A percentile compares a stretch with the other conserved stretches of the same genome.
Evolutionary conservation across 2,329 filamentous ascomycete species (phyloP).

Genomic region (Neofusicoccum parvum): DNA sequence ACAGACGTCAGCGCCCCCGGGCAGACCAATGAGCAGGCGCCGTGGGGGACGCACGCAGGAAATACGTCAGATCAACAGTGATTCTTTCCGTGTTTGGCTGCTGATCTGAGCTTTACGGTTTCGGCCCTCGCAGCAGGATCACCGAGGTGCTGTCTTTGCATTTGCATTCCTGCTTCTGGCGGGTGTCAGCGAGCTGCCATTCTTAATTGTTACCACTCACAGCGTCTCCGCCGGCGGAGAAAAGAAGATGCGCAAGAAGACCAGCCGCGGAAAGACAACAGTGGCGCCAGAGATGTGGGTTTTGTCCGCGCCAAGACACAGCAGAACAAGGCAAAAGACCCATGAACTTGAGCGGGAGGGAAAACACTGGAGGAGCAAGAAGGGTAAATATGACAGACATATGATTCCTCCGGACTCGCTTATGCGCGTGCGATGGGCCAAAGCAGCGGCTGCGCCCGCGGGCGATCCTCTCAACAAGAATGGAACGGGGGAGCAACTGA

Average conservation of each 20-base stretch:
- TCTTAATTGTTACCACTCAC: background rate
- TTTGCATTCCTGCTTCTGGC: background rate
- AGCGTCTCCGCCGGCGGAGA: background rate
- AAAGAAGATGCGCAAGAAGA: background rate
- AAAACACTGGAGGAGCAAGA: background rate
- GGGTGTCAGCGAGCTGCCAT: no score
- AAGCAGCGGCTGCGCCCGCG: background rate
- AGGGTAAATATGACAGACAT: no score
- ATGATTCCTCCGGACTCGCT: background rate
- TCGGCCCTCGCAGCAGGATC: background rate
- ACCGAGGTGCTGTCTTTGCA: no score
- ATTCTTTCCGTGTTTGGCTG: background rate
- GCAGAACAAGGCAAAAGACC: no score
- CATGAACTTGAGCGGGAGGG: no score
- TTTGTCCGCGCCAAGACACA: no score
- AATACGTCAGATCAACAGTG: background rate
- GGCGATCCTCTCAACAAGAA: background rate
- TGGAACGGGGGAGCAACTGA: background rate
- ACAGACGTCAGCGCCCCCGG: background rate
- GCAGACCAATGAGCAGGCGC: background rate
- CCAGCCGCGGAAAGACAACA: background rate
- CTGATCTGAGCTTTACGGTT: slow-evolving; percentile 5
- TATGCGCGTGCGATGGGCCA: background rate
- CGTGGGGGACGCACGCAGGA: background rate
- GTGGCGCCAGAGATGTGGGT: background rate